A percentile compares a stretch with the other conserved stretches of the same genome.
These are phyloP conservation scores for Acrodontium crateriforme DNA, from an alignment of 2,329 filamentous ascomycete genomes.

Conservation along the genomic window DNA sequence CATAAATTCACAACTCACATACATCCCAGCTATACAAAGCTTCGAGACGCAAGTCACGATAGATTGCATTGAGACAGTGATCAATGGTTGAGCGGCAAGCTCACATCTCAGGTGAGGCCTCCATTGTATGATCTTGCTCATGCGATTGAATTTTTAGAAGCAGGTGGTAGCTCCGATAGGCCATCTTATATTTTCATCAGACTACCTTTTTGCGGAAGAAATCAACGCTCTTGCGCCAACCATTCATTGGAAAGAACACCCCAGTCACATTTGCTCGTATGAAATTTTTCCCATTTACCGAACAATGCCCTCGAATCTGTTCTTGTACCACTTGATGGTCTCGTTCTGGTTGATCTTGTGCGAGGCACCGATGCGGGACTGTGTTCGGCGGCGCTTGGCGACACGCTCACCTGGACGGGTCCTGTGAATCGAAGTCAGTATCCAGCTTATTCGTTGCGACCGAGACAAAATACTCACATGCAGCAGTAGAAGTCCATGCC, in stretches of 20 bases:
- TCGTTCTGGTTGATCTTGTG: slow-evolving; percentile 92
- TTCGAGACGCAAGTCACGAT: slow-evolving; percentile 2
- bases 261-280: slow-evolving; percentile 1
- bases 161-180: slow-evolving; percentile 23
- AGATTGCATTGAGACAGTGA: slow-evolving; percentile 19
- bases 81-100: slow-evolving; percentile 23
- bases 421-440: slow-evolving; percentile 32
- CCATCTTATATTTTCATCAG: slow-evolving; percentile 16
- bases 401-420: slow-evolving; percentile 97
- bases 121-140: slow-evolving; percentile 25
- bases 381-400: slow-evolving; percentile 81
- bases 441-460: slow-evolving; percentile 1
- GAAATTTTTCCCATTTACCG: slow-evolving; percentile 51
- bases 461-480: slow-evolving; percentile 52
- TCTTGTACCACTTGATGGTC: slow-evolving; percentile 97
- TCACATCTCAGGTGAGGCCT: slow-evolving; percentile 20
- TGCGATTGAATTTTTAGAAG: slow-evolving; percentile 9
- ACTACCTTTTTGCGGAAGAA: slow-evolving; percentile 12
- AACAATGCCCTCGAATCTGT: slow-evolving; percentile 95
- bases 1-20: no score
- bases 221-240: slow-evolving; percentile 15
- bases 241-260: slow-evolving; percentile 1
- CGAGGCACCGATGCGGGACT: slow-evolving; percentile 70
- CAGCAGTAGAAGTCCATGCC: slow-evolving; percentile 99
- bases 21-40: no score